phyloP scores from a whole-genome alignment of 306 rosid species.

The Vicia sativa region DNA sequence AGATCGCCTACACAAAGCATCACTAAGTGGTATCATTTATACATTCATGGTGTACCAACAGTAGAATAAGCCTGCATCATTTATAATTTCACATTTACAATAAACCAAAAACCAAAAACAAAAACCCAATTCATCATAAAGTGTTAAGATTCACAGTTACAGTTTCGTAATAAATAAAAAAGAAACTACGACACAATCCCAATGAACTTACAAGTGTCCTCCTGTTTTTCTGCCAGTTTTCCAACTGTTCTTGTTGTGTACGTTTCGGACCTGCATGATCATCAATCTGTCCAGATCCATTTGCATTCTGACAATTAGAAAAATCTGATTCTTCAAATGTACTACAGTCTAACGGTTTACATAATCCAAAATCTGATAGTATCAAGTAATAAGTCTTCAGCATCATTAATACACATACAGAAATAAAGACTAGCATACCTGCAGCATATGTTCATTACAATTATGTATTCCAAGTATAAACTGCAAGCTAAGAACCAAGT shows the following conservation, averaged over 20 bases:
- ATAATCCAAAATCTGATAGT: slow-evolving; percentile 93
- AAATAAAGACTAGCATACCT: slow-evolving; percentile 98
- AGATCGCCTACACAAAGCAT: no score
- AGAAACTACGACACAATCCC: background rate
- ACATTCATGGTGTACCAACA: slow-evolving; percentile 97
- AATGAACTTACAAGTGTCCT: slow-evolving; percentile 80
- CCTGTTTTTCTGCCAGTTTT: slow-evolving; percentile 95
- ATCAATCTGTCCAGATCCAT: slow-evolving; percentile 63
- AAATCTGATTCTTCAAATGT: slow-evolving; percentile 69
- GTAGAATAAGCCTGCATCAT: slow-evolving; percentile 90
- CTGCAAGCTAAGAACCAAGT: background rate
- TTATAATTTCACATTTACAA: slow-evolving; percentile 34
- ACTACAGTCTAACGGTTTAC: slow-evolving; percentile 96
- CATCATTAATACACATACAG: no score
- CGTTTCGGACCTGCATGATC: slow-evolving; percentile 65
- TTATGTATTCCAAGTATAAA: background rate
- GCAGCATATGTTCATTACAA: slow-evolving; percentile 40
- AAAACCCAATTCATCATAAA: slow-evolving; percentile 3
- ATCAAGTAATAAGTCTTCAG: slow-evolving; percentile 91
- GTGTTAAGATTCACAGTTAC: slow-evolving; percentile 12
- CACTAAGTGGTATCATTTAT: no score
- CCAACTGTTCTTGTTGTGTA: slow-evolving; percentile 91
- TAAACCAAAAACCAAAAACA: background rate
- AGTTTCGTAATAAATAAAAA: slow-evolving; percentile 1
- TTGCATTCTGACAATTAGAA: slow-evolving; percentile 45